phyloP scores from a whole-genome alignment of 768 basidiomycete species.

The Tephrocybe rancida region DNA sequence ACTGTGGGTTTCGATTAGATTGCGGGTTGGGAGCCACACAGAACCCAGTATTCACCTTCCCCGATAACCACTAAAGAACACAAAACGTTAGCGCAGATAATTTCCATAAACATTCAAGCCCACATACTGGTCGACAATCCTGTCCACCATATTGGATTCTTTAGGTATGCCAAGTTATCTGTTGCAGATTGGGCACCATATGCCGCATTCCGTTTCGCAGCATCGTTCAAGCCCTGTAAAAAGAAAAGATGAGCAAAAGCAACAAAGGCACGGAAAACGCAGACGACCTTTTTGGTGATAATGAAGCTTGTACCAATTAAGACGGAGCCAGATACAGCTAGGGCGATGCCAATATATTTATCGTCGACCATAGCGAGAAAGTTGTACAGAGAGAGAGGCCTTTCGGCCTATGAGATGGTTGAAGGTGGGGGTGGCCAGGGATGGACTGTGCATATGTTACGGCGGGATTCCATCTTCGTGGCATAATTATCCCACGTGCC shows the following conservation, averaged over 20 bases:
- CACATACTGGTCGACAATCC: constrained; percentile 89
- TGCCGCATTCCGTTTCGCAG: constrained; percentile 54
- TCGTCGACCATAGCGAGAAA: constrained; percentile 71
- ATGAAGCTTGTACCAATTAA: constrained; percentile 97
- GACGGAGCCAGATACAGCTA: constrained; percentile 83
- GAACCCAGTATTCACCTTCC: constrained; percentile 60
- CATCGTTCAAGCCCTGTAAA: constrained; percentile 86
- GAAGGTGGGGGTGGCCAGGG: constrained; percentile 6
- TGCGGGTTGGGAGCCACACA: neutral
- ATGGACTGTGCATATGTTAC: neutral
- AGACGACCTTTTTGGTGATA: constrained; percentile 93
- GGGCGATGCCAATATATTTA: constrained; percentile 91
- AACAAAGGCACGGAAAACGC: neutral
- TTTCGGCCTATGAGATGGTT: constrained; percentile 14
- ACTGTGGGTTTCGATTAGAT: constrained; percentile 38
- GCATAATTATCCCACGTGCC: constrained; percentile 24
- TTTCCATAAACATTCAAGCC: neutral
- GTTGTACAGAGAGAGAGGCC: constrained; percentile 15
- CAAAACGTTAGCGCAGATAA: constrained; percentile 7
- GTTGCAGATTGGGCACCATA: constrained; percentile 63
- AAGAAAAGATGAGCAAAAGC: constrained; percentile 2
- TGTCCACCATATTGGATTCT: constrained; percentile 96
- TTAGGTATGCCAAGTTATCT: constrained; percentile 84
- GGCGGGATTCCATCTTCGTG: constrained; percentile 16
- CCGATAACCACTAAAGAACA: constrained; percentile 77